These are phyloP conservation scores for Chaetomium sp. DNA, from an alignment of 2,329 filamentous ascomycete genomes.

Conservation along the genomic window DNA sequence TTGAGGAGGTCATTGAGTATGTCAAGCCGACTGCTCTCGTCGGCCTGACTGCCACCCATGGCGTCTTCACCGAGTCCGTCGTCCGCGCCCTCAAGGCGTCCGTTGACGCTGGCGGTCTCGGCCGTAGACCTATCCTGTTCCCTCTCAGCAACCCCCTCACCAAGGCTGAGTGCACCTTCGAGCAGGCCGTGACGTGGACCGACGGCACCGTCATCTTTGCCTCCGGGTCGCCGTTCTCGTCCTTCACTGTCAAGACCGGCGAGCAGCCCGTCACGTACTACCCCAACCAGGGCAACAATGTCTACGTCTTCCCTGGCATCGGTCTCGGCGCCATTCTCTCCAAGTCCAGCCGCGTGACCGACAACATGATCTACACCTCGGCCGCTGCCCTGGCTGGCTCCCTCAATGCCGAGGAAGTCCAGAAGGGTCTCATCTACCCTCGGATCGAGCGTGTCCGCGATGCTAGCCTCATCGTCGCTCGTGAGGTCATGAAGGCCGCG, in stretches of 20 bases:
- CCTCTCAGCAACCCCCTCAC: slow-evolving; percentile 93
- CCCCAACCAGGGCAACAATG: slow-evolving; percentile 82
- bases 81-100: slow-evolving; percentile 69
- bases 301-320: slow-evolving; percentile 95
- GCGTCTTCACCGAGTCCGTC: slow-evolving; percentile 88
- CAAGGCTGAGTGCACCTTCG: slow-evolving; percentile 97
- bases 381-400: slow-evolving; percentile 78
- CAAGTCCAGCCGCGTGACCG: slow-evolving; percentile 83
- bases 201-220: slow-evolving; percentile 92
- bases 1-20: slow-evolving; percentile 90
- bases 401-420: slow-evolving; percentile 78
- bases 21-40: slow-evolving; percentile 94
- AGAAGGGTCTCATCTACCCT: slow-evolving; percentile 85
- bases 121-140: slow-evolving; percentile 88
- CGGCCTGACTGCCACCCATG: slow-evolving; percentile 90
- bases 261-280: slow-evolving; percentile 67
- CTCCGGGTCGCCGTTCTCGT: slow-evolving; percentile 88
- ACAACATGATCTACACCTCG: slow-evolving; percentile 96
- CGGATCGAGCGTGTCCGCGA: slow-evolving; percentile 89
- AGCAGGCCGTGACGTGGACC: slow-evolving; percentile 88
- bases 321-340: slow-evolving; percentile 90
- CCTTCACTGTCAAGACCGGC: slow-evolving; percentile 64
- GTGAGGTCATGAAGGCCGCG: slow-evolving; percentile 91
- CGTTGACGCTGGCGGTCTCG: slow-evolving; percentile 64
- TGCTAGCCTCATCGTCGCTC: slow-evolving; percentile 81